phyloP scores from a whole-genome alignment of 192 early-diverging fungal species.

The Backusella australiensis region DNA sequence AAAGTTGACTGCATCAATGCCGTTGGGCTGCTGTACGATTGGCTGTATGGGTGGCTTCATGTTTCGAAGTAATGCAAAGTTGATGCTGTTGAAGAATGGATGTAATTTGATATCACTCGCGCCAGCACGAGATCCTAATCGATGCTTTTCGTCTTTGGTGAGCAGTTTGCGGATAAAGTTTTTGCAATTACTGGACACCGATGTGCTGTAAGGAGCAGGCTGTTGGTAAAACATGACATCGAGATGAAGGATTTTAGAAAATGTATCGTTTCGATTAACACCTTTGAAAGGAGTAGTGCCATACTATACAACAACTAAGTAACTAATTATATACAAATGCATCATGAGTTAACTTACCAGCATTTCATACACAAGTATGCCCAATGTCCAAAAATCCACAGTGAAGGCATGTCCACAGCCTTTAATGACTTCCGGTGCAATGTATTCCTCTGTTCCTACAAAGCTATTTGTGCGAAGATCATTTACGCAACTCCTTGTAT shows the following conservation, averaged over 20 bases:
- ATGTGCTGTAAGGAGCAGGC: slow-evolving; percentile 1
- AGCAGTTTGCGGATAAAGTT: slow-evolving; percentile 80
- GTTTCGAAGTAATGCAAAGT: slow-evolving; percentile 93
- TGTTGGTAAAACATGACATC: slow-evolving; percentile 74
- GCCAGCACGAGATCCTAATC: slow-evolving; percentile 86
- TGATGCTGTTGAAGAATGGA: slow-evolving; percentile 84
- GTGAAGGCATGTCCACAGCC: slow-evolving; percentile 91
- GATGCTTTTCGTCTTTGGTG: slow-evolving; percentile 84
- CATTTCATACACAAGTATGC: slow-evolving; percentile 98
- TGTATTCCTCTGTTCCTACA: slow-evolving; percentile 99
- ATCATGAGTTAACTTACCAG: slow-evolving; percentile 44
- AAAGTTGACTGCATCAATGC: slow-evolving; percentile 69
- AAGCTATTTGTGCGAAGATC: slow-evolving; percentile 94
- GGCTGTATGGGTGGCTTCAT: slow-evolving; percentile 84
- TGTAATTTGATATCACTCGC: slow-evolving; percentile 94
- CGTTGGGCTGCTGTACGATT: slow-evolving; percentile 41
- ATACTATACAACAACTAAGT: slow-evolving; percentile 40
- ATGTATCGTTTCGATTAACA: slow-evolving; percentile 81
- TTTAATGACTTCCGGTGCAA: slow-evolving; percentile 98
- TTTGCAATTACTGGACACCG: slow-evolving; percentile 52
- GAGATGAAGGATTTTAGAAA: slow-evolving; percentile 80
- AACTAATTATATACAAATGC: neutral
- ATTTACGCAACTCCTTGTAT: slow-evolving; percentile 87
- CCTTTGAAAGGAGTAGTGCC: slow-evolving; percentile 98
- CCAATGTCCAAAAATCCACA: slow-evolving; percentile 99